These are phyloP conservation scores for Aspergillus mulundensis DNA, from an alignment of 495 filamentous ascomycete species.

Conservation along the genomic window DNA sequence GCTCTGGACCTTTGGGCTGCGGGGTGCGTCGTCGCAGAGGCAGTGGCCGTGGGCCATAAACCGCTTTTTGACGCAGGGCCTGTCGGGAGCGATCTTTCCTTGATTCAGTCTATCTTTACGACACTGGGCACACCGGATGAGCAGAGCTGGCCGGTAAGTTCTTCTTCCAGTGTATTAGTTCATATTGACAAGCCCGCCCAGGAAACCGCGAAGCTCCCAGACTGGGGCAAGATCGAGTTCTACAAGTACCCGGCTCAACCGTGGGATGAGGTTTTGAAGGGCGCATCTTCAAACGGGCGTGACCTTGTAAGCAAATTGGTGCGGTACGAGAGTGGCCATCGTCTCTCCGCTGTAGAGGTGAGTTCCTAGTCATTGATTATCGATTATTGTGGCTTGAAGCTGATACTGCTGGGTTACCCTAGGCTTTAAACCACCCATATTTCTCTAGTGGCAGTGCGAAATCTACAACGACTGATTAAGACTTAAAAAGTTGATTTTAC, in stretches of 20 bases:
- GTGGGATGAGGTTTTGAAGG: conserved; percentile 53
- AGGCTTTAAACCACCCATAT: conserved; percentile 40
- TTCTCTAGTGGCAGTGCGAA: conserved; percentile 20
- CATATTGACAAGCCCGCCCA: conserved; percentile 20
- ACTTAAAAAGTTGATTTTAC: no score
- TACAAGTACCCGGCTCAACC: conserved; percentile 44
- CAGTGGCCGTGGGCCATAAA: conserved; percentile 39
- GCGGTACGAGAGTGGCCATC: conserved; percentile 50
- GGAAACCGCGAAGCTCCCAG: conserved; percentile 53
- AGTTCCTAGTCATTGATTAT: conserved; percentile 5
- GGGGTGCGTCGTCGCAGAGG: conserved; percentile 75
- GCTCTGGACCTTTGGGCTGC: conserved; percentile 87
- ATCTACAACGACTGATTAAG: not conserved
- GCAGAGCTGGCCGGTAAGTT: conserved; percentile 68
- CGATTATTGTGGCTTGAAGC: not conserved
- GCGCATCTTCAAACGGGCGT: conserved; percentile 43
- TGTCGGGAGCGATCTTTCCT: conserved; percentile 83
- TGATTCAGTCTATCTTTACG: conserved; percentile 87
- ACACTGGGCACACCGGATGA: conserved; percentile 79
- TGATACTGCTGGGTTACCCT: conserved; percentile 15
- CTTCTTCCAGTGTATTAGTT: not conserved
- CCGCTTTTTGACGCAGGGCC: conserved; percentile 81
- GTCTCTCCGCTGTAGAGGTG: conserved; percentile 51
- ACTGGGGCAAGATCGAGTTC: conserved; percentile 67
- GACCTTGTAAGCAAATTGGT: conserved; percentile 54